phyloP scores from a whole-genome alignment of 2,329 filamentous ascomycete species.

The Colletotrichum sp. region DNA sequence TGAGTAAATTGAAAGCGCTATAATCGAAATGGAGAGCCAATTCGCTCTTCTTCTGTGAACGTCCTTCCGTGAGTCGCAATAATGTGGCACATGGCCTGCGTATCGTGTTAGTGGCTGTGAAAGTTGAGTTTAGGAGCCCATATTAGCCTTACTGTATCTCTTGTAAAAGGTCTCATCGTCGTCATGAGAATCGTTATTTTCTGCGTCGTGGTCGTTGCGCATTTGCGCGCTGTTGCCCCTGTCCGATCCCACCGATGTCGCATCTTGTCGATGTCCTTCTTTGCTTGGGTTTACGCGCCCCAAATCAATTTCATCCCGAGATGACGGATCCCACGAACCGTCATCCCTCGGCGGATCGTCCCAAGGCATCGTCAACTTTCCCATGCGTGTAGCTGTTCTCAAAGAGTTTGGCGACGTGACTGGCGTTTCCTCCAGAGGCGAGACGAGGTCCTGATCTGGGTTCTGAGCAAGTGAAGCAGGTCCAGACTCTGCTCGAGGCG shows the following conservation, averaged over 20 bases:
- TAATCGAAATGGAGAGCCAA: constrained; percentile 56
- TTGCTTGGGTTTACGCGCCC: background rate
- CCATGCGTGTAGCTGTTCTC: background rate
- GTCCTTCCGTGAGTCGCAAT: constrained; percentile 36
- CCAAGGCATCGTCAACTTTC: constrained; percentile 4
- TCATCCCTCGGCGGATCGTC: constrained; percentile 6
- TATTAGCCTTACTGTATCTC: constrained; percentile 31
- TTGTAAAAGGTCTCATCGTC: constrained; percentile 33
- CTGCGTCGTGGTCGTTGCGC: background rate
- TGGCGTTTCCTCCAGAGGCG: background rate
- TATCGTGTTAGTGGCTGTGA: background rate
- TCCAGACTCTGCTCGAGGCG: background rate
- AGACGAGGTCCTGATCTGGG: background rate
- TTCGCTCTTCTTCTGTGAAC: constrained; percentile 35
- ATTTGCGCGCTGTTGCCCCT: background rate
- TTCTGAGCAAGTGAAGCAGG: background rate
- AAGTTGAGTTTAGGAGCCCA: background rate
- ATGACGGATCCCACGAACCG: background rate
- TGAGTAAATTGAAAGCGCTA: constrained; percentile 63
- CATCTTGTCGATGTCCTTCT: background rate
- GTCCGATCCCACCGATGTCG: background rate
- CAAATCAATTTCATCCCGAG: background rate
- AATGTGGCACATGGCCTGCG: constrained; percentile 31
- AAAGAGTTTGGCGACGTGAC: background rate
- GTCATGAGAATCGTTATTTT: constrained; percentile 2